A percentile compares a stretch with the other conserved stretches of the same genome.
Evolutionary conservation across 2,329 filamentous ascomycete genomes (phyloP).

Genomic region (Zymoseptoria ardabiliae): DNA sequence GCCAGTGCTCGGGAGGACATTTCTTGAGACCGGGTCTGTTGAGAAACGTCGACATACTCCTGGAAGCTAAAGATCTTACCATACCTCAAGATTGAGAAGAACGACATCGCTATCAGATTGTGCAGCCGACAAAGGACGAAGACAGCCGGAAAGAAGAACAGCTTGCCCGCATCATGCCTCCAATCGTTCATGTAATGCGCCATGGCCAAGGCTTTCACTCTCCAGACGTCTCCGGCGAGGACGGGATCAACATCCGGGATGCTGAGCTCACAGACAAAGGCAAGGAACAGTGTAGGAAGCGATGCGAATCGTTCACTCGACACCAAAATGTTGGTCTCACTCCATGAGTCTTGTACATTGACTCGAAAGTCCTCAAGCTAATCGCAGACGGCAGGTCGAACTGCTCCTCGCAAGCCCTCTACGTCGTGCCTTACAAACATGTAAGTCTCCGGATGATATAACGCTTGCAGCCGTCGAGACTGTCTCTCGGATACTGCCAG

Average conservation of each 20-base stretch:
- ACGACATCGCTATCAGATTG: not conserved
- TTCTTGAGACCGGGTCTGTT: too few species aligned
- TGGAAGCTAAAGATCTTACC: too few species aligned
- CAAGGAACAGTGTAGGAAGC: slow-evolving; percentile 19
- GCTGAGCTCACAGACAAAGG: slow-evolving; percentile 23
- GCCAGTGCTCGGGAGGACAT: too few species aligned
- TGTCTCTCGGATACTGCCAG: too few species aligned
- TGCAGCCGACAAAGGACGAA: not conserved
- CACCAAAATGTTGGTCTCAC: slow-evolving; percentile 20
- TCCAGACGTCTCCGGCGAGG: slow-evolving; percentile 13
- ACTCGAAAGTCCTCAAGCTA: not conserved
- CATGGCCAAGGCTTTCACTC: slow-evolving; percentile 28
- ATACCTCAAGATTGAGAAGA: too few species aligned
- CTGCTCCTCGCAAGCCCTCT: slow-evolving; percentile 26
- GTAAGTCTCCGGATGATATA: not conserved
- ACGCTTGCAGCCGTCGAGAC: not conserved
- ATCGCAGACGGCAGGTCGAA: slow-evolving; percentile 17
- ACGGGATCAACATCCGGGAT: slow-evolving; percentile 24
- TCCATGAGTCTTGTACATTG: not conserved
- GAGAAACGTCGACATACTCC: too few species aligned
- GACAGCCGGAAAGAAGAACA: not conserved
- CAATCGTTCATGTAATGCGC: slow-evolving; percentile 24
- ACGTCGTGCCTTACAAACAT: slow-evolving; percentile 16
- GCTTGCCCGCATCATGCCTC: slow-evolving; percentile 13
- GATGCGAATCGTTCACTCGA: slow-evolving; percentile 17